Percentiles rank a stretch among this genome's conserved stretches.
phyloP scores from a whole-genome alignment of 805 yeast species.

The Wickerhamiella alocasiicola region DNA sequence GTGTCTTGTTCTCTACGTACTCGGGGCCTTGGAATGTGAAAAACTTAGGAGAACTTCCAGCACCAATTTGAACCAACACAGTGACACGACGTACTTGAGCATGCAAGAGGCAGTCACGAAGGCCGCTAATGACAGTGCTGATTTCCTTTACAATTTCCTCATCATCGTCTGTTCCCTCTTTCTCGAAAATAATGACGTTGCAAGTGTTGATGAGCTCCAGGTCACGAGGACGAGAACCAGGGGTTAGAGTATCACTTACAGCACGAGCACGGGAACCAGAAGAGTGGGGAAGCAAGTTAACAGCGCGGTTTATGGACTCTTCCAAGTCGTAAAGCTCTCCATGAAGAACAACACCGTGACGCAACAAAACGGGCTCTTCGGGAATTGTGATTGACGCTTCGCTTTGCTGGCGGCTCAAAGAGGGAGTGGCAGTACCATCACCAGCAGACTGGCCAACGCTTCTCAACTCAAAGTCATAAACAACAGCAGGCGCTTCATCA shows the following conservation, averaged over 20 bases:
- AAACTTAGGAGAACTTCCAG: constrained; percentile 87
- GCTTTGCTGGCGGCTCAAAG: constrained; percentile 6
- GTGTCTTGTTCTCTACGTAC: constrained; percentile 76
- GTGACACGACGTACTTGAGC: constrained; percentile 86
- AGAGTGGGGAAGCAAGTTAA: constrained; percentile 49
- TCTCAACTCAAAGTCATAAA: constrained; percentile 45
- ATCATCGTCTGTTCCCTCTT: constrained; percentile 51
- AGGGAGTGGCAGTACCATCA: constrained; percentile 26
- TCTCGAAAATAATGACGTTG: constrained; percentile 49
- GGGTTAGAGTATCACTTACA: constrained; percentile 22
- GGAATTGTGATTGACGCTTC: constrained; percentile 57
- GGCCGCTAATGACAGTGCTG: constrained; percentile 50
- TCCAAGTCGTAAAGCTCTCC: constrained; percentile 80
- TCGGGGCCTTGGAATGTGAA: constrained; percentile 88
- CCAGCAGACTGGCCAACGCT: constrained; percentile 18
- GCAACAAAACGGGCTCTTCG: constrained; percentile 34
- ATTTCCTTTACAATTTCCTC: constrained; percentile 53
- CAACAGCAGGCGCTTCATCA: constrained; percentile 48
- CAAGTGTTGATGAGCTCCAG: constrained; percentile 57
- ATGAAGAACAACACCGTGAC: constrained; percentile 22
- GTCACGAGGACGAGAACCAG: constrained; percentile 12
- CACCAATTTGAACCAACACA: constrained; percentile 69
- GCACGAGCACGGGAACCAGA: constrained; percentile 34
- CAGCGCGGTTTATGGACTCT: constrained; percentile 61
- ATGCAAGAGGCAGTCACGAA: constrained; percentile 53